A percentile compares a stretch with the other conserved stretches of the same genome.
These are phyloP conservation scores for Graphiopsis chlorocephala DNA, from an alignment of 2,329 filamentous ascomycete species.

Conservation along the genomic window DNA sequence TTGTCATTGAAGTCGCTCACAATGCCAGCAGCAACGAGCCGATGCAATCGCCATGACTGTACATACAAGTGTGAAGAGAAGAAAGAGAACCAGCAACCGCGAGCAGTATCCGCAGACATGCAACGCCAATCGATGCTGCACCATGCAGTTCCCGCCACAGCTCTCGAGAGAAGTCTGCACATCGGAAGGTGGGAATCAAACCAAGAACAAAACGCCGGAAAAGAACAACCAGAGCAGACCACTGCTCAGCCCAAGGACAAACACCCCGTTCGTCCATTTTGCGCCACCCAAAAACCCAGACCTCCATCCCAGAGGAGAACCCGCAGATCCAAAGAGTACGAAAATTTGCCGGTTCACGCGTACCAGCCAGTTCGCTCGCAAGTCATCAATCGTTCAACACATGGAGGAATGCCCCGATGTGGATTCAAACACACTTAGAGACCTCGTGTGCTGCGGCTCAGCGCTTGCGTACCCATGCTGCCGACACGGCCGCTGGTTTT, in stretches of 20 bases:
- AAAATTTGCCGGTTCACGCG: neutral
- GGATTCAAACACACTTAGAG: slow-evolving; percentile 1
- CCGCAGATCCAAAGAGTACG: neutral
- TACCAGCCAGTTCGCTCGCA: slow-evolving; percentile 1
- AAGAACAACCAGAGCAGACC: neutral
- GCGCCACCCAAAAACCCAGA: neutral
- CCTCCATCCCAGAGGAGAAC: neutral
- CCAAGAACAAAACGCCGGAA: neutral
- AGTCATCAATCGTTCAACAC: slow-evolving; percentile 6
- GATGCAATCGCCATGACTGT: neutral
- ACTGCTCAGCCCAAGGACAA: neutral
- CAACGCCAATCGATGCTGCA: neutral
- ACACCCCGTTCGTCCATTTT: neutral
- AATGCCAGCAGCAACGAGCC: too few species aligned
- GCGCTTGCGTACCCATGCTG: slow-evolving; percentile 37
- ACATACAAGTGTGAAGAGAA: neutral
- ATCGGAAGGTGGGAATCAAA: slow-evolving; percentile 5
- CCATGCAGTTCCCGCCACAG: neutral
- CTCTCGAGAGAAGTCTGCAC: neutral
- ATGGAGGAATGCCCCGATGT: neutral
- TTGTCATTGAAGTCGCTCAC: neutral
- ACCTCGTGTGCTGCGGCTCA: slow-evolving; percentile 6
- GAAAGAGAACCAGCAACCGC: neutral
- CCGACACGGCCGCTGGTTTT: slow-evolving; percentile 53
- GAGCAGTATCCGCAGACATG: neutral